phyloP scores from a whole-genome alignment of 148 eudicot genomes.

The Cornus controversa region DNA sequence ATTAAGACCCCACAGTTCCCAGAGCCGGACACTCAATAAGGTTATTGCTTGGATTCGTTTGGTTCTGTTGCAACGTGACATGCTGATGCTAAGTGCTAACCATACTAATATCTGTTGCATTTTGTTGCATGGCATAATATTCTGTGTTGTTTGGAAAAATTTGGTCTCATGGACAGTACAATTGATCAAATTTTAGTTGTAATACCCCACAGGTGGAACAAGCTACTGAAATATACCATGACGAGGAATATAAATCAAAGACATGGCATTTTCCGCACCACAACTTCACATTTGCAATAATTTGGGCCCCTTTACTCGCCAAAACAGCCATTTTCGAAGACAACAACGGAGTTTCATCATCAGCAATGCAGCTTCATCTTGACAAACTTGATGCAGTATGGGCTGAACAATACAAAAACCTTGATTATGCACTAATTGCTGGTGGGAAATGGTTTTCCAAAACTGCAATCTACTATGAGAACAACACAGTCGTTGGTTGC shows the following conservation, averaged over 20 bases:
- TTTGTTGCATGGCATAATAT: not conserved
- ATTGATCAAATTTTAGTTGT: not conserved
- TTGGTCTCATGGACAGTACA: not conserved
- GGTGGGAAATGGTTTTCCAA: slow-evolving; percentile 80
- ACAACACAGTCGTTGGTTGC: slow-evolving; percentile 55
- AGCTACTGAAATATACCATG: slow-evolving; percentile 69
- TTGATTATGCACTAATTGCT: slow-evolving; percentile 56
- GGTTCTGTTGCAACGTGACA: not conserved
- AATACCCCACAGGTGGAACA: slow-evolving; percentile 50
- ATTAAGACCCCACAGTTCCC: no score
- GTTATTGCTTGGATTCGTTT: not conserved
- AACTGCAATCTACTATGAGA: slow-evolving; percentile 66
- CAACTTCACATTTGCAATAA: slow-evolving; percentile 63
- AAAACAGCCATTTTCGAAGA: slow-evolving; percentile 66
- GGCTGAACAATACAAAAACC: slow-evolving; percentile 44
- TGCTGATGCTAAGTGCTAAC: no score
- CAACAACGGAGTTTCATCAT: slow-evolving; percentile 50
- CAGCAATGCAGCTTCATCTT: slow-evolving; percentile 55
- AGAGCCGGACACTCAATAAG: not conserved
- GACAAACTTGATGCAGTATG: slow-evolving; percentile 65
- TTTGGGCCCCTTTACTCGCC: slow-evolving; percentile 77
- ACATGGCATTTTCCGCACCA: slow-evolving; percentile 66
- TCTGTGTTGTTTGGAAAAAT: not conserved
- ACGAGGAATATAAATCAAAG: slow-evolving; percentile 47
- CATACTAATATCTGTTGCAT: not conserved